These are phyloP conservation scores for Arthrobotrys sphaeroides DNA, from an alignment of 2,329 filamentous ascomycete species.

Conservation along the genomic window DNA sequence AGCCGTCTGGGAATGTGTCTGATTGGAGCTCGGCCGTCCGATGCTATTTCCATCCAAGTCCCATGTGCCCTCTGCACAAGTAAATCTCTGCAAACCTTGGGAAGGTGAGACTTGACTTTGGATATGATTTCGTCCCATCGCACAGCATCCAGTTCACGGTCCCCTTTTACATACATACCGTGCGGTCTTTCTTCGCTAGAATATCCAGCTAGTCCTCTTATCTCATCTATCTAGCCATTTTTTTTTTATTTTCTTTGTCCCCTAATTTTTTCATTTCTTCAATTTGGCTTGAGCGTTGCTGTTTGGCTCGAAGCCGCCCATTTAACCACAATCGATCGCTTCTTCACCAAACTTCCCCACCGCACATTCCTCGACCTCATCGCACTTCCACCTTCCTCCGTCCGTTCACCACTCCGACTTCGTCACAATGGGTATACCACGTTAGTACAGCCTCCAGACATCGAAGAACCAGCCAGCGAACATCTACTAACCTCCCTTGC, in stretches of 20 bases:
- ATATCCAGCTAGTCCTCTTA: background rate
- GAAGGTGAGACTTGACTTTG: conserved; percentile 33
- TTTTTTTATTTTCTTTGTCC: no score
- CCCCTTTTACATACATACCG: no score
- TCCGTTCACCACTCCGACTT: background rate
- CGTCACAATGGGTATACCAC: conserved; percentile 49
- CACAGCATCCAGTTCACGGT: background rate
- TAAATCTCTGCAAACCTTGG: conserved; percentile 48
- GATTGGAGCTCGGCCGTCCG: conserved; percentile 45
- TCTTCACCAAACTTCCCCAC: conserved; percentile 15
- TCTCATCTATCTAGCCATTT: no score
- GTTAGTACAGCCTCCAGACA: conserved; percentile 13
- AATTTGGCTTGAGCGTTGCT: no score
- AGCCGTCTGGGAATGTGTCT: background rate
- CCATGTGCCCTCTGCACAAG: conserved; percentile 3
- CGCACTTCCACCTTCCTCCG: conserved; percentile 13
- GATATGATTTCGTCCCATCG: conserved; percentile 13
- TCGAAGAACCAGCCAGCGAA: background rate
- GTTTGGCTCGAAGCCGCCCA: no score
- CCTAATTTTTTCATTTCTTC: no score
- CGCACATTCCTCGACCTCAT: conserved; percentile 6
- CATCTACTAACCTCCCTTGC: conserved; percentile 3
- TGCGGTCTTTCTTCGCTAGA: background rate
- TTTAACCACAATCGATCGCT: background rate
- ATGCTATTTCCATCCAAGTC: conserved; percentile 19